Evolutionary conservation across 768 basidiomycete genomes (phyloP).

Genomic region (Amanita inopinata): DNA sequence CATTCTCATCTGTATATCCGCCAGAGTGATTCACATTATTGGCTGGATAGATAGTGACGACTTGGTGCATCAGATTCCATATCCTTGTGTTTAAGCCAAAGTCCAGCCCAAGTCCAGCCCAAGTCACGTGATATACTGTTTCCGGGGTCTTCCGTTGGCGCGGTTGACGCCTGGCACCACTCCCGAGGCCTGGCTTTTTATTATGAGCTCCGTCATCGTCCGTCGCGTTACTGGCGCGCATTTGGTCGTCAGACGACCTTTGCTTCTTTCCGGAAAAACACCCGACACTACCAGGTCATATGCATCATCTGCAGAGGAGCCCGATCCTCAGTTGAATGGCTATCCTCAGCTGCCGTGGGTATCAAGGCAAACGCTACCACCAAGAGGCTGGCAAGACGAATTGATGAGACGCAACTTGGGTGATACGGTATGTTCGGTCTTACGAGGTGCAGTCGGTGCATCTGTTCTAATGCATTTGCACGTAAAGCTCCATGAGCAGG

Average conservation of each 20-base stretch:
- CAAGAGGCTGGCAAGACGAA: constrained; percentile 67
- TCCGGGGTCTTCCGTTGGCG: too few relatives aligned
- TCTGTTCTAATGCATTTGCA: constrained; percentile 14
- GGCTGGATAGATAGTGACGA: too few relatives aligned
- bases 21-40: too few relatives aligned
- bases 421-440: constrained; percentile 60
- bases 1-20: too few relatives aligned
- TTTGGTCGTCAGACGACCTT: constrained; percentile 18
- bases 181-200: neutral
- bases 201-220: constrained; percentile 29
- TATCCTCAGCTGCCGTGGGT: constrained; percentile 66
- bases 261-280: constrained; percentile 4
- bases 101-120: too few relatives aligned
- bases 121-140: too few relatives aligned
- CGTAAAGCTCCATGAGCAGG: constrained; percentile 64
- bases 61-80: too few relatives aligned
- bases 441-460: too few relatives aligned
- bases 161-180: neutral
- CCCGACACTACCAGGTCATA: constrained; percentile 19
- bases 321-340: constrained; percentile 60
- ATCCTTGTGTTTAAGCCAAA: too few relatives aligned
- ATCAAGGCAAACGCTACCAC: constrained; percentile 52
- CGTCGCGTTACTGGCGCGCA: constrained; percentile 28
- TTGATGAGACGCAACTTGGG: constrained; percentile 76
- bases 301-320: constrained; percentile 27